Evolutionary conservation across 176 grass and related monocot species (phyloP).

Genomic region (Juncus inflexus): DNA sequence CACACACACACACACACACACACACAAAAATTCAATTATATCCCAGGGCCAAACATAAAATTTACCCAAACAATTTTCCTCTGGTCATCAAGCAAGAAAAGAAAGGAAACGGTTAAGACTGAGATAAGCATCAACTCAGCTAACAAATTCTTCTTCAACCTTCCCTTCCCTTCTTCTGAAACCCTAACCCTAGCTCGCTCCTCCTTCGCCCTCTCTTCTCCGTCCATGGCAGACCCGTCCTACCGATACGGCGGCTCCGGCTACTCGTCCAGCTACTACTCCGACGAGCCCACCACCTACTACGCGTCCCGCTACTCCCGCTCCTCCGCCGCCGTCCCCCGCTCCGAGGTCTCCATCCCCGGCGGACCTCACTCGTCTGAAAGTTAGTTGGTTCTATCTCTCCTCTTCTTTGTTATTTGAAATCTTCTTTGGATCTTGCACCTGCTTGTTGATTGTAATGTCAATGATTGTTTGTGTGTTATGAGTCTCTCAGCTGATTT

Average conservation of each 20-base stretch:
- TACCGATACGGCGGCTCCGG: constrained; percentile 38
- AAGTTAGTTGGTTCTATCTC: constrained; percentile 38
- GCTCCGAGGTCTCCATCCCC: constrained; percentile 23
- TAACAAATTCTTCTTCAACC: too few species aligned
- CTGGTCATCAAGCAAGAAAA: too few species aligned
- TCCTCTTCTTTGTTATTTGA: neutral
- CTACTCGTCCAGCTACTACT: constrained; percentile 32
- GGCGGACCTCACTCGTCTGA: constrained; percentile 50
- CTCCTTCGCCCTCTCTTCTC: neutral
- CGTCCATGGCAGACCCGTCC: constrained; percentile 54
- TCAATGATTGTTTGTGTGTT: neutral
- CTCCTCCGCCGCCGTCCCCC: constrained; percentile 5
- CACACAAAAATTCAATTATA: too few species aligned
- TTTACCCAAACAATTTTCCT: too few species aligned
- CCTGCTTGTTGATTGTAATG: constrained; percentile 1
- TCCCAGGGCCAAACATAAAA: too few species aligned
- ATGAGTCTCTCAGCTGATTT: neutral
- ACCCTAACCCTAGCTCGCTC: constrained; percentile 16
- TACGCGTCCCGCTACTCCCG: constrained; percentile 13
- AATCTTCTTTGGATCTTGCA: constrained; percentile 13
- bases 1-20: too few species aligned
- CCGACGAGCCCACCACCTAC: constrained; percentile 12
- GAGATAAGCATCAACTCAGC: too few species aligned
- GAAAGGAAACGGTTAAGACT: too few species aligned
- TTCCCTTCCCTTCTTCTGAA: neutral